These are phyloP conservation scores for Lepidium aucheri DNA, from an alignment of 345 rosid genomes.

Conservation along the genomic window DNA sequence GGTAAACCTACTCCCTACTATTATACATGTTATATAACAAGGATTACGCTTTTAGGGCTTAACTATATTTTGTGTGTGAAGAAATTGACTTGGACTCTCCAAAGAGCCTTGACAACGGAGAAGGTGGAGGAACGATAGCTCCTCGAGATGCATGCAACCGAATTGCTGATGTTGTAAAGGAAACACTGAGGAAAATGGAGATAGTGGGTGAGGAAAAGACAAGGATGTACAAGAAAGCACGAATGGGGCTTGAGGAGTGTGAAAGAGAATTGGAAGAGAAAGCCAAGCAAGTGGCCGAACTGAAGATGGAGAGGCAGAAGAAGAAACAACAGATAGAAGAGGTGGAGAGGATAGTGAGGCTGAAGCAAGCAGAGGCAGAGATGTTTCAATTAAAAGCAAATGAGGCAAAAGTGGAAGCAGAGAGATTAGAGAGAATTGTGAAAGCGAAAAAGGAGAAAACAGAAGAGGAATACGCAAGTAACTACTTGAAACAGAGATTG, in stretches of 20 bases:
- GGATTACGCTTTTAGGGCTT: background rate
- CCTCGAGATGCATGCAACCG: constrained; percentile 96
- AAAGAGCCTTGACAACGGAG: constrained; percentile 71
- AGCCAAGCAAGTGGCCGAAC: constrained; percentile 74
- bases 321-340: constrained; percentile 86
- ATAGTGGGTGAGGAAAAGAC: constrained; percentile 95
- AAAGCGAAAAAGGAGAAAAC: constrained; percentile 86
- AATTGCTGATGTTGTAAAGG: constrained; percentile 90
- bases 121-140: constrained; percentile 71
- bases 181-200: constrained; percentile 93
- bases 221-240: constrained; percentile 90
- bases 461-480: constrained; percentile 88
- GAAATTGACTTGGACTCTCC: constrained; percentile 90
- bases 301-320: constrained; percentile 67
- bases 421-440: constrained; percentile 79
- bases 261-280: constrained; percentile 91
- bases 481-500: constrained; percentile 73
- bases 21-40: background rate
- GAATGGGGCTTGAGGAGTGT: constrained; percentile 62
- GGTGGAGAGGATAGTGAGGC: constrained; percentile 85
- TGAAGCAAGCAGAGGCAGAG: constrained; percentile 92
- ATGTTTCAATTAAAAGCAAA: constrained; percentile 97
- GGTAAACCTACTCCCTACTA: constrained; percentile 32
- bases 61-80: constrained; percentile 16
- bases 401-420: constrained; percentile 88